A percentile compares a stretch with the other conserved stretches of the same genome.
These are phyloP conservation scores for Puccinia horiana DNA, from an alignment of 1,284 basidiomycete genomes.

Conservation along the genomic window DNA sequence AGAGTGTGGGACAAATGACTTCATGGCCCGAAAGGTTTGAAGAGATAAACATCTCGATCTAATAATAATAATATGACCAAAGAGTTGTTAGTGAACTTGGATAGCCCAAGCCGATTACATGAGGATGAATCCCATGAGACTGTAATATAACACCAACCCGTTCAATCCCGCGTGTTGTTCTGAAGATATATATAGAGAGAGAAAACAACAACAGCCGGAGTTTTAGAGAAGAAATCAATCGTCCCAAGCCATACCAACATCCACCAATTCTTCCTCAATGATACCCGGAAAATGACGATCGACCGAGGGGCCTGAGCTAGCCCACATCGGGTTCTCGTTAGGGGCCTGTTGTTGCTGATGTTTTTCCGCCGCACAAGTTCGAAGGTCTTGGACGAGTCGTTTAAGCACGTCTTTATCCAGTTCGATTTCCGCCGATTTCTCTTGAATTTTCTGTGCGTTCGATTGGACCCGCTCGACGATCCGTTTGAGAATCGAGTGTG, in stretches of 20 bases:
- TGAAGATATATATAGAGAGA: not conserved
- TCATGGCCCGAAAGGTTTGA: too few relatives aligned
- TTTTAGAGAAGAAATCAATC: not conserved
- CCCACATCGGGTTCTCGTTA: not conserved
- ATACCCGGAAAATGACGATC: constrained; percentile 21
- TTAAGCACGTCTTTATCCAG: constrained; percentile 30
- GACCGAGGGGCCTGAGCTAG: not conserved
- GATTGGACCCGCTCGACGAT: constrained; percentile 13
- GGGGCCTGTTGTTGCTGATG: not conserved
- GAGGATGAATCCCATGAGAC: too few relatives aligned
- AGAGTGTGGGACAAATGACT: too few relatives aligned
- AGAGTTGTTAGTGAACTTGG: too few relatives aligned
- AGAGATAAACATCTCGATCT: too few relatives aligned
- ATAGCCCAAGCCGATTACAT: too few relatives aligned
- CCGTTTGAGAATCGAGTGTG: not conserved
- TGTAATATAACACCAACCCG: too few relatives aligned
- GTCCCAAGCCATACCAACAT: constrained; percentile 40
- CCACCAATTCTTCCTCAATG: constrained; percentile 41
- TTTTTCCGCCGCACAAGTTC: not conserved
- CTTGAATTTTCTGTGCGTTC: not conserved
- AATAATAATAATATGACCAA: too few relatives aligned
- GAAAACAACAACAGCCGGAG: too few relatives aligned
- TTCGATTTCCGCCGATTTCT: constrained; percentile 12
- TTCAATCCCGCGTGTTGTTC: too few relatives aligned
- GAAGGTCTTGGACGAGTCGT: not conserved